Percentiles rank a stretch among this genome's conserved stretches.
These are phyloP conservation scores for Flueggea neowawraea DNA, from an alignment of 441 rosid genomes.

Conservation along the genomic window DNA sequence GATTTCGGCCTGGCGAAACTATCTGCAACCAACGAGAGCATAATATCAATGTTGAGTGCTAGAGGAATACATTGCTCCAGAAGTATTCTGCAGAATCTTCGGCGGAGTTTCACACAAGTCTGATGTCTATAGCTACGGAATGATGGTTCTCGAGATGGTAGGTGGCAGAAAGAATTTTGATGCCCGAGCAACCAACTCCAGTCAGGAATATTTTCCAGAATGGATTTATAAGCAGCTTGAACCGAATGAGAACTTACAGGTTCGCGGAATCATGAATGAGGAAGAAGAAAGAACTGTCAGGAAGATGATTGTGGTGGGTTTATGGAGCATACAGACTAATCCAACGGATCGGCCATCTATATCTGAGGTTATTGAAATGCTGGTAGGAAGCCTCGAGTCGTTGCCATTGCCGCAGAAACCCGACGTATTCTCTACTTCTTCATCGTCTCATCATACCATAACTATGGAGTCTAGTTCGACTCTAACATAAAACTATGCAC, in stretches of 20 bases:
- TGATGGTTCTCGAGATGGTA: conserved; percentile 36
- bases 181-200: background rate
- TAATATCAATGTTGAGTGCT: conserved; percentile 21
- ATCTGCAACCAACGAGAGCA: conserved; percentile 26
- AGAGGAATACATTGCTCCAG: conserved; percentile 44
- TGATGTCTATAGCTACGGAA: conserved; percentile 36
- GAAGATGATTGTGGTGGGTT: conserved; percentile 23
- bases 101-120: conserved; percentile 32
- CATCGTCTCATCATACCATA: background rate
- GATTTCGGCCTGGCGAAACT: conserved; percentile 47
- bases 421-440: conserved; percentile 3
- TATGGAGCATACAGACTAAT: conserved; percentile 37
- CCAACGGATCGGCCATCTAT: conserved; percentile 31
- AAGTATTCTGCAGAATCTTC: conserved; percentile 23
- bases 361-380: conserved; percentile 25
- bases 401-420: conserved; percentile 29
- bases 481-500: background rate
- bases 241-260: background rate
- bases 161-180: conserved; percentile 22
- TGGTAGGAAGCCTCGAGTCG: conserved; percentile 17
- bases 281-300: conserved; percentile 19
- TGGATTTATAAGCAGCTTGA: conserved; percentile 20
- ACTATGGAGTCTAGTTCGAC: background rate
- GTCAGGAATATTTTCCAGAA: conserved; percentile 18
- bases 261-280: background rate